Percentiles rank a stretch among this genome's conserved stretches.
These are phyloP conservation scores for Tetracladium marchalianum DNA, from an alignment of 495 filamentous ascomycete species.

Conservation along the genomic window DNA sequence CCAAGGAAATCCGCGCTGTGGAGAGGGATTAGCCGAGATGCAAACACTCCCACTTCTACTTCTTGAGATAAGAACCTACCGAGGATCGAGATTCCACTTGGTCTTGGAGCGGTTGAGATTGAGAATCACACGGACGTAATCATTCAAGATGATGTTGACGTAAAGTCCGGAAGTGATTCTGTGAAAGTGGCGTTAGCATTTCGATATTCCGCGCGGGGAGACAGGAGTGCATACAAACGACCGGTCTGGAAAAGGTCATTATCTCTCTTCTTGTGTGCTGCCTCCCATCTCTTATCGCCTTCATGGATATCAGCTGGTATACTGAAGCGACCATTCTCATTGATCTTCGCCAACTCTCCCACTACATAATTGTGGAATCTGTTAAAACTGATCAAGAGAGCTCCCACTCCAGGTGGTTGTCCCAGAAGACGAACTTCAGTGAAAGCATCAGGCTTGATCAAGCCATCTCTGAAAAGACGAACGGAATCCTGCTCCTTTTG, in stretches of 20 bases:
- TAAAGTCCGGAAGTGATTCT: constrained; percentile 68
- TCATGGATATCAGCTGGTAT: constrained; percentile 33
- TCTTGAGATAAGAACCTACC: constrained; percentile 28
- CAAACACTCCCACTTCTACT: constrained; percentile 20
- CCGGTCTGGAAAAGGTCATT: constrained; percentile 77
- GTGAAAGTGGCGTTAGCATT: neutral
- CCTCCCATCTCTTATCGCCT: constrained; percentile 31
- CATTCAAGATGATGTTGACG: constrained; percentile 71
- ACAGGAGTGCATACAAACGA: constrained; percentile 31
- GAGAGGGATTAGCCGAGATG: neutral
- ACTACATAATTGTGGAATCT: constrained; percentile 75
- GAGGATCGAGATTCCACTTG: constrained; percentile 72
- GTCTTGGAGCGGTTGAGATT: constrained; percentile 67
- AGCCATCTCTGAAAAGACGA: constrained; percentile 69
- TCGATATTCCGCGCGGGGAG: neutral
- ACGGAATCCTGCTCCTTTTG: constrained; percentile 62
- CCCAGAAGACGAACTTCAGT: constrained; percentile 62
- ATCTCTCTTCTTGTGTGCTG: constrained; percentile 54
- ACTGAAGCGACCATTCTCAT: constrained; percentile 58
- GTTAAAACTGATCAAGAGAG: constrained; percentile 60
- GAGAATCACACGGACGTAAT: constrained; percentile 75
- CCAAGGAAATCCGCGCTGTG: neutral
- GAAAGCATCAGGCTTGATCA: constrained; percentile 72
- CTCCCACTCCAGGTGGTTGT: constrained; percentile 71
- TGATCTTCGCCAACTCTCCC: constrained; percentile 43